Base-by-base conservation (phyloP, 2,329 filamentous ascomycete species). In the Elsinoe perseae region DNA sequence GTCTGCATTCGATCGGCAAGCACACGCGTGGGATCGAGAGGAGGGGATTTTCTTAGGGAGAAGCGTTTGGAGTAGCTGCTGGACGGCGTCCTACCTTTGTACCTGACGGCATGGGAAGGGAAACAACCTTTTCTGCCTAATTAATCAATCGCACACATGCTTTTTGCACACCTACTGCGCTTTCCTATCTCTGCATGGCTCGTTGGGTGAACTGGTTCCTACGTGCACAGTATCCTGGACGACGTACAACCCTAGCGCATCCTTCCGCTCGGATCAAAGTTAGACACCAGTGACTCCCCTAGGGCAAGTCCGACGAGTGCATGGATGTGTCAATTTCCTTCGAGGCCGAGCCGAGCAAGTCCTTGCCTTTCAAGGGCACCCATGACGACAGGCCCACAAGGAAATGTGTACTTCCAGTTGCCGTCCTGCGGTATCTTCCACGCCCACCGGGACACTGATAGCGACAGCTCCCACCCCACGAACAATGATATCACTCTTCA, bases 21-120 rank as follows among this genome's bases (percentile, higher is more conserved):
- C 30, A 52, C 48, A 36, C 21, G 27, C 48, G 30, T 30, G 25
- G 48, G 14, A 18, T 18, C 18, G 18, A 20, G 27, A 36, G 21
- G 14, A 10, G 16, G 30, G n/a, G 16, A 16, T 7, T 25, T 52
- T 38, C 32, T 20, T 52, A n/a, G 48, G 48, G 30, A 52, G 32
- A 38, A 32, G 48, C 25, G 48, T 32, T 23, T 32, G 48, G 32
- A 36, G 16, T 16, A 9, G 48, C 48, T 52, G 48, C 48, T 36
- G 48, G 48, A 52, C 48, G 48, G 48, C 48, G 32, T 38, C 48
- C 48, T 52, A 20, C 48, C 48, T 52, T 52, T 18, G 28, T 34
- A 52, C 48, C 48, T 23, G 32, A 25, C 18, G 40, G 40, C 40
- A 44, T 18, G 30, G 16, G 28, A n/a, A 38, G 38, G 48, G 32